Evolutionary conservation across 2,329 filamentous ascomycete genomes (phyloP).

Genomic region (Cladosporium sp.): DNA sequence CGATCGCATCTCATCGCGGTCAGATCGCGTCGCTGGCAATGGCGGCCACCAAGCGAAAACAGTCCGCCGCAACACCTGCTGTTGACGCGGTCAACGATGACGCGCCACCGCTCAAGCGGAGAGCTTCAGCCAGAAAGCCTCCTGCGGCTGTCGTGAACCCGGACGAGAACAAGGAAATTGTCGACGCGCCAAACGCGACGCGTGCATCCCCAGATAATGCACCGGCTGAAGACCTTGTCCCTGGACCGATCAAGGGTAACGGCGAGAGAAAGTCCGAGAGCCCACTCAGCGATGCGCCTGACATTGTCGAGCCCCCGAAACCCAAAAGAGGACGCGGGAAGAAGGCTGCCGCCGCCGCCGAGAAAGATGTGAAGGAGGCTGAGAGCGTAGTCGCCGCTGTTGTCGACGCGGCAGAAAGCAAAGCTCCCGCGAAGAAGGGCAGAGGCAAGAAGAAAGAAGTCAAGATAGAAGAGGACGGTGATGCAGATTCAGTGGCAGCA

Average conservation of each 20-base stretch:
- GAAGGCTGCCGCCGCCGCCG: slow-evolving; percentile 15
- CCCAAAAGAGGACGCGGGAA: slow-evolving; percentile 20
- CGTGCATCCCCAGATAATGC: slow-evolving; percentile 40
- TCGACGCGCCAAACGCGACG: slow-evolving; percentile 37
- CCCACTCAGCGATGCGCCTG: slow-evolving; percentile 31
- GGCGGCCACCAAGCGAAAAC: slow-evolving; percentile 24
- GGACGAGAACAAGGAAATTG: slow-evolving; percentile 33
- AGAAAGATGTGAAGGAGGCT: slow-evolving; percentile 14
- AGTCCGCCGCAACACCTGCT: slow-evolving; percentile 13
- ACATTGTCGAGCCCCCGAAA: slow-evolving; percentile 24
- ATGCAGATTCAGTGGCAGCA: slow-evolving; percentile 9
- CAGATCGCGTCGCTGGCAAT: slow-evolving; percentile 12
- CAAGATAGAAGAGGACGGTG: slow-evolving; percentile 12
- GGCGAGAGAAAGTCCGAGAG: slow-evolving; percentile 22
- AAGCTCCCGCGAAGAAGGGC: slow-evolving; percentile 12
- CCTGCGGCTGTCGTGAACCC: slow-evolving; percentile 21
- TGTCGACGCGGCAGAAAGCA: slow-evolving; percentile 12
- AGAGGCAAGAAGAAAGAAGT: slow-evolving; percentile 12
- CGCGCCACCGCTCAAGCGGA: slow-evolving; percentile 15
- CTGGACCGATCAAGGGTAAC: slow-evolving; percentile 21
- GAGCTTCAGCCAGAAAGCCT: slow-evolving; percentile 15
- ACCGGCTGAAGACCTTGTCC: slow-evolving; percentile 26
- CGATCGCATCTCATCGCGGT: neutral
- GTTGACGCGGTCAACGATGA: slow-evolving; percentile 14
- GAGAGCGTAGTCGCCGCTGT: slow-evolving; percentile 15